These are phyloP conservation scores for Abelmoschus esculentus DNA, from an alignment of 345 rosid genomes.

Conservation along the genomic window DNA sequence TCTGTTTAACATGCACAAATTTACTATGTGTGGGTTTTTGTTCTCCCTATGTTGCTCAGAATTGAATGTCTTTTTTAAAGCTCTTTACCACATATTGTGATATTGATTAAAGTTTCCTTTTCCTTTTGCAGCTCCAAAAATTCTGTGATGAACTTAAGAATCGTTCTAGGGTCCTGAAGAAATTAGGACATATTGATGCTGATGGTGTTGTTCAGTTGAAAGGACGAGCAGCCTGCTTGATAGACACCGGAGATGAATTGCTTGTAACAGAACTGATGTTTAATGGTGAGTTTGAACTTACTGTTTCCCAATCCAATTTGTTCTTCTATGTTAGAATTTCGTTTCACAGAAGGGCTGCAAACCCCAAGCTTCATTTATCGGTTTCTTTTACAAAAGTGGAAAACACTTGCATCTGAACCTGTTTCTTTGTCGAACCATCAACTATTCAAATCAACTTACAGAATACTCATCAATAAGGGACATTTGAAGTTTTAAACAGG, in stretches of 20 bases:
- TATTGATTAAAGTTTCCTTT: neutral
- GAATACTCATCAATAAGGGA: no score
- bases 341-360: neutral
- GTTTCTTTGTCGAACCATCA: no score
- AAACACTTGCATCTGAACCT: neutral
- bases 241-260: constrained; percentile 97
- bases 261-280: constrained; percentile 98
- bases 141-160: constrained; percentile 90
- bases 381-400: neutral
- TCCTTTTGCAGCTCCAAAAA: constrained; percentile 68
- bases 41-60: neutral
- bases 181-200: constrained; percentile 87
- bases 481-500: no score
- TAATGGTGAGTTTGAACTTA: constrained; percentile 46
- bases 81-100: no score
- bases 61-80: no score
- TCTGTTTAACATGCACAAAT: neutral
- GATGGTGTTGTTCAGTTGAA: constrained; percentile 85
- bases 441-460: no score
- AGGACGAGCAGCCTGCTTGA: constrained; percentile 98
- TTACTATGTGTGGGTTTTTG: neutral
- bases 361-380: neutral
- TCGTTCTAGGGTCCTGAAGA: constrained; percentile 85
- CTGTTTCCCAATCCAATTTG: constrained; percentile 4
- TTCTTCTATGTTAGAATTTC: constrained; percentile 3